A percentile compares a stretch with the other conserved stretches of the same genome.
phyloP scores from a whole-genome alignment of 768 basidiomycete species.

The Rhodotorula kratochvilovae region DNA sequence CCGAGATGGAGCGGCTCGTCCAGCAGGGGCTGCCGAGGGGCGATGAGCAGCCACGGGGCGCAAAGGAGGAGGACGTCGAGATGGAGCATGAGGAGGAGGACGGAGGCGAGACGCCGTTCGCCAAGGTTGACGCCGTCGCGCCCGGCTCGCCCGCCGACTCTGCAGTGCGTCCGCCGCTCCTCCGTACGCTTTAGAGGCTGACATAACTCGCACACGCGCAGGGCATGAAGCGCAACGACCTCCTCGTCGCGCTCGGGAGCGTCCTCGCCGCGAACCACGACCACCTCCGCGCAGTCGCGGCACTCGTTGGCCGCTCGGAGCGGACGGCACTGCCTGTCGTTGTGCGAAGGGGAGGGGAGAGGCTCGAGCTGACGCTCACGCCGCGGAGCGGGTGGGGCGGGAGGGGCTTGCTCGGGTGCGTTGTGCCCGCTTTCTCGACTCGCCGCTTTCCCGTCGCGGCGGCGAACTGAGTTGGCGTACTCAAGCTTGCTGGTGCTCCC shows the following conservation, averaged over 20 bases:
- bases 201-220: conserved; percentile 46
- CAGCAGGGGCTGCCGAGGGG: conserved; percentile 51
- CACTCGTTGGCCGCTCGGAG: conserved; percentile 70
- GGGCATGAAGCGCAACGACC: conserved; percentile 66
- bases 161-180: conserved; percentile 55
- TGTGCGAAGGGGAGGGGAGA: neutral
- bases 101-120: conserved; percentile 57
- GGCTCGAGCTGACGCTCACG: conserved; percentile 10
- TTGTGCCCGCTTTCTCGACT: neutral
- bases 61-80: conserved; percentile 42
- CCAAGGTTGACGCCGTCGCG: conserved; percentile 74
- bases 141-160: conserved; percentile 74
- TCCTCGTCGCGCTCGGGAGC: conserved; percentile 68
- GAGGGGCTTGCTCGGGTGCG: conserved; percentile 33
- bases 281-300: conserved; percentile 64
- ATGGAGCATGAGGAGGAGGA: neutral
- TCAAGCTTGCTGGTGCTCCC: too few species aligned
- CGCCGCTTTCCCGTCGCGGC: too few species aligned
- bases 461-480: too few species aligned
- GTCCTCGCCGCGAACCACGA: conserved; percentile 53
- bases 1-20: conserved; percentile 63
- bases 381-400: conserved; percentile 34
- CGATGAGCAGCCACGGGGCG: conserved; percentile 41
- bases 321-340: conserved; percentile 54
- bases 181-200: neutral